A percentile compares a stretch with the other conserved stretches of the same genome.
phyloP scores from a whole-genome alignment of 352 stramenopile species.

The Globisporangium viniferum region DNA sequence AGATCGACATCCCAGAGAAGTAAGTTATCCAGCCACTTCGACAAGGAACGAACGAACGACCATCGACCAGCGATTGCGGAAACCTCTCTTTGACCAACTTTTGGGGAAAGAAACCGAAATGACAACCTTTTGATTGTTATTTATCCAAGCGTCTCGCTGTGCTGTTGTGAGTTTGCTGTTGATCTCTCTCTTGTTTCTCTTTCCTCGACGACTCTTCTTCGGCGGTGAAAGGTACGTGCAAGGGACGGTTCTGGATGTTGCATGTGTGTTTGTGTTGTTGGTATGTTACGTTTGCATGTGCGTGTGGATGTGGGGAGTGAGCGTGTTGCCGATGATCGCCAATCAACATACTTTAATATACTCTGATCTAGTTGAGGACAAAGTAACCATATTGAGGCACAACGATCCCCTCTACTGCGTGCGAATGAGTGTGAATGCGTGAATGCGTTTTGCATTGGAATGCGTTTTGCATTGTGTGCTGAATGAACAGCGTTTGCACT shows the following conservation, averaged over 20 bases:
- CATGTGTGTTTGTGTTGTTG: not conserved
- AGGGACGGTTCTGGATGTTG: conserved; percentile 1
- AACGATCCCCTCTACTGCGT: conserved; percentile 8
- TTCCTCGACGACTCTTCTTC: not conserved
- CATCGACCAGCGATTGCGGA: not conserved
- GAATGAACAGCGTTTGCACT: not conserved
- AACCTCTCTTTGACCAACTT: conserved; percentile 12
- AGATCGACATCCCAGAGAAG: conserved; percentile 97
- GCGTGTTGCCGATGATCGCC: conserved; percentile 21
- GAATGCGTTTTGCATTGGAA: not conserved
- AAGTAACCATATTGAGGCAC: conserved; percentile 23
- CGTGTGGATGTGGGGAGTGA: conserved; percentile 12
- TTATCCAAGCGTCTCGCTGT: conserved; percentile 9
- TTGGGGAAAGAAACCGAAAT: conserved; percentile 17
- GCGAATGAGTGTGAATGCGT: conserved; percentile 1
- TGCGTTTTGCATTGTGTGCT: not conserved
- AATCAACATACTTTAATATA: conserved; percentile 32
- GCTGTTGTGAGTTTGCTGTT: not conserved
- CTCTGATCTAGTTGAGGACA: conserved; percentile 27
- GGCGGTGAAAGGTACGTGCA: conserved; percentile 3
- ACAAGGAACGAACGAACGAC: conserved; percentile 1
- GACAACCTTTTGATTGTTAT: conserved; percentile 16
- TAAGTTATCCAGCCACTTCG: conserved; percentile 49
- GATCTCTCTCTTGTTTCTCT: conserved; percentile 10
- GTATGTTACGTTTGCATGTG: not conserved